Evolutionary conservation across 106 monocot genomes (phyloP), one percentile per base, ranked within the genome.

Genomic region (Iris macrosiphon): DNA sequence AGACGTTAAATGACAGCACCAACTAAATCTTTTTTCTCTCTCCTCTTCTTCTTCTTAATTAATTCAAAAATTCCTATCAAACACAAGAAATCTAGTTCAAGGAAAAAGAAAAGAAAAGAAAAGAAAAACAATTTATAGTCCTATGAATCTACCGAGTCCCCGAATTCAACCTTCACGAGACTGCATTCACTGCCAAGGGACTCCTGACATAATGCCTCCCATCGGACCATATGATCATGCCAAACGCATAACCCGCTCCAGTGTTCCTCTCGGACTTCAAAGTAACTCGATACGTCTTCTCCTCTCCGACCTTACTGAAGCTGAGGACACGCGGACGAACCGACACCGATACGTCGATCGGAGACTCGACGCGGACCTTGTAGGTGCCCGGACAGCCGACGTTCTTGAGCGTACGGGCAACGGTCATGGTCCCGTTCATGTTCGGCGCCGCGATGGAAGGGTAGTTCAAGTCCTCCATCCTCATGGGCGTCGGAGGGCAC

Each of bases 351-450:
- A 81, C 40, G 2, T 76, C 75, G 3, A n/a, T 21, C 0, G 84
- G 89, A 3, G 62, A 10, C 12, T 14, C 10, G 1, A 80, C 45
- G 3, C 27, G 41, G 20, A 41, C 89, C 4, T 7, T 61, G 58
- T 89, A 89, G 13, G 49, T 74, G 13, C 68, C 80, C 2, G 89
- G 77, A 0, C 22, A 5, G 4, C 80, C 89, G 0, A 89, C 89
- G 43, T 84, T 84, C 80, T 71, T 89, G 40, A 89, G 6, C 0
- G 40, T 76, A 12, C 89, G 60, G 2, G 67, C 68, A 10, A 79
- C 66, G 0, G 53, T 66, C 1, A 43, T 22, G 0, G 79, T 25
- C 29, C 18, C 25, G n/a, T 45, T 24, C 13, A 84, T 55, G 9
- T 50, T 23, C 1, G 59, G 46, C 11, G 65, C 57, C 0, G 74